Conservation (phyloP, 2,329 filamentous ascomycete species). For the Shiraia sp. region DNA sequence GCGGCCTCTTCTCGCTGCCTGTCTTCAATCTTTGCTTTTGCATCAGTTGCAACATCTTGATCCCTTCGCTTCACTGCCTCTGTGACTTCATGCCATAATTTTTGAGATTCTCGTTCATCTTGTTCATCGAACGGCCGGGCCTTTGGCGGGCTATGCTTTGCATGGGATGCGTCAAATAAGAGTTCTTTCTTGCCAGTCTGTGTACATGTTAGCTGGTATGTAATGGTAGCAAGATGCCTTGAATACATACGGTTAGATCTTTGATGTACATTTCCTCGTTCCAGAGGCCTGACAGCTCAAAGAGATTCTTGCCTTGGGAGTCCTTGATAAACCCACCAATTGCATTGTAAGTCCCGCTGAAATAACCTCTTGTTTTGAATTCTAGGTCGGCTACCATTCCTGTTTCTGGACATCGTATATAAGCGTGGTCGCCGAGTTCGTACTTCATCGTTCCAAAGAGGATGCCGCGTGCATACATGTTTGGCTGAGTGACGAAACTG, state of each 20-base stretch:
- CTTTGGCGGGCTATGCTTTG: conserved; percentile 74
- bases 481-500: conserved; percentile 91
- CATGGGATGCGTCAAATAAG: conserved; percentile 82
- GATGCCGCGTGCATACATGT: conserved; percentile 98
- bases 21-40: conserved; percentile 96
- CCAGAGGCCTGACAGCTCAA: conserved; percentile 88
- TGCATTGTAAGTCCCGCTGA: conserved; percentile 93
- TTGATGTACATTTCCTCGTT: conserved; percentile 94
- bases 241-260: conserved; percentile 67
- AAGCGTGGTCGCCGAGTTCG: conserved; percentile 94
- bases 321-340: conserved; percentile 92
- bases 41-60: conserved; percentile 86
- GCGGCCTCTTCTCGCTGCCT: conserved; percentile 87
- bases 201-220: conserved; percentile 5
- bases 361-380: conserved; percentile 98
- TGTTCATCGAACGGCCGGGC: conserved; percentile 83
- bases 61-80: conserved; percentile 82
- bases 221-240: too few species aligned
- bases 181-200: conserved; percentile 87
- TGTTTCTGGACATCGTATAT: conserved; percentile 86
- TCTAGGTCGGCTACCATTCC: conserved; percentile 88
- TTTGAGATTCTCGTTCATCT: conserved; percentile 86
- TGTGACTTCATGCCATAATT: conserved; percentile 80
- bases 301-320: conserved; percentile 83
- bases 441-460: conserved; percentile 99